Base-by-base conservation (phyloP, 148 eudicot species). In the Fallopia convolvulus region DNA sequence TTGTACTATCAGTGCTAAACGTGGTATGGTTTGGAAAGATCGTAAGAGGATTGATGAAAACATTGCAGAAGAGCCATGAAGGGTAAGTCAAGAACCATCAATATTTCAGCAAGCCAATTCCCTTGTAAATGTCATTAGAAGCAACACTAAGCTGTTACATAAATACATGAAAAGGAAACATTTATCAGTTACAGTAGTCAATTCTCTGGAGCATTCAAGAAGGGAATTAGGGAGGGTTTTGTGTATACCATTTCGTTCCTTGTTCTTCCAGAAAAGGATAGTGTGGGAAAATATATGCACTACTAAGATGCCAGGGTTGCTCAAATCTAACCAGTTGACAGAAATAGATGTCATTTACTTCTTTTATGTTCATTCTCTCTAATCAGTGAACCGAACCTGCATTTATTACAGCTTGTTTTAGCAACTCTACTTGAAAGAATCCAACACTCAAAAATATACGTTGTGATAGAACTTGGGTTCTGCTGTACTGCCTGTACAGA, bases 11-110 rank as follows among this genome's bases (percentile, higher is more conserved):
- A 15, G 26, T 74, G 44, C 83, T 95, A 90, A 95, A 95, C 80
- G 33, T 85, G 79, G 84, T 88, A 80, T 92, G 99, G 99, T 93
- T 95, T 76, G 80, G 82, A 84, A 95, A 92, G 86, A 95, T 95
- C 14, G 82, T 91, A 44, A 95, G 77, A 81, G 99, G 99, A 76
- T 83, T 95, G 89, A 77, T 95, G 61, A 95, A 90, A 80, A 91
- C 97, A 21, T 78, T 95, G 72, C 78, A 83, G 12, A 95, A 91
- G 88, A 75, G 60, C 41, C 86, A 85, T 74, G 41, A 42, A 68
- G 72, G 72, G n/a, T 68, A 68, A 68, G 46, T 39, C 39, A 61
- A 10, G 36, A 26, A 10, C 70, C 70, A 23, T 61, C 15, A 61
- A 39, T 26, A 2, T 36, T 61, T 61, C 32, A 26, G 70, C 70